These are phyloP conservation scores for Neofusicoccum parvum DNA, from an alignment of 2,329 filamentous ascomycete species.

Conservation along the genomic window DNA sequence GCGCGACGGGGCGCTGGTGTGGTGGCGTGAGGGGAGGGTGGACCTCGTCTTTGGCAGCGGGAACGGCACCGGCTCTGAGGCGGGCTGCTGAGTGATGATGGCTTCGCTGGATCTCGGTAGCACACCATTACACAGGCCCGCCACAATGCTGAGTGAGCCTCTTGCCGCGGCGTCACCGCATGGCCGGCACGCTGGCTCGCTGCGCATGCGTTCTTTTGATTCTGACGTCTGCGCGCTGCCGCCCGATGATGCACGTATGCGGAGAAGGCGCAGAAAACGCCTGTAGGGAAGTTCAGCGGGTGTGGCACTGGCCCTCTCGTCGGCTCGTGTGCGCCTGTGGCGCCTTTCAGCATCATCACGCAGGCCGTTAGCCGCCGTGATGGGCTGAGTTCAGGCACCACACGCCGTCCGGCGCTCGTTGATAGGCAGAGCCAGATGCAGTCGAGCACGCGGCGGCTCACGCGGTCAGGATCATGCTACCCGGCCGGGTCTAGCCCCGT, in stretches of 20 bases:
- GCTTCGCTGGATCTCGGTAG: no score
- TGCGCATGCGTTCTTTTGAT: no score
- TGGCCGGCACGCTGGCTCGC: no score
- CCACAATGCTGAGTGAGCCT: neutral
- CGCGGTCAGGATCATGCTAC: neutral
- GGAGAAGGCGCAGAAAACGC: no score
- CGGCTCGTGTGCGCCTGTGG: no score
- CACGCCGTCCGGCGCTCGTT: neutral
- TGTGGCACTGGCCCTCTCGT: neutral
- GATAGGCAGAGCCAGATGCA: neutral
- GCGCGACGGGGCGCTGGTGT: conserved; percentile 38
- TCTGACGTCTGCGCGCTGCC: no score
- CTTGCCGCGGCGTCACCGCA: no score
- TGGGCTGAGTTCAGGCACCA: neutral
- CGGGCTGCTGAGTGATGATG: neutral
- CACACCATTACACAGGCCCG: neutral
- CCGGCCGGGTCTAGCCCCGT: neutral
- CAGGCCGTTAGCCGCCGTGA: neutral
- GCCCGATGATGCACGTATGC: no score
- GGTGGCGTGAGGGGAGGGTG: conserved; percentile 46
- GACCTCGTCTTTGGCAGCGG: conserved; percentile 47
- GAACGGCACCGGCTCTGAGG: neutral
- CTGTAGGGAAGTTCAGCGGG: neutral
- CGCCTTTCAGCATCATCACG: neutral
- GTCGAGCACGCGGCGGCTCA: neutral